These are phyloP conservation scores for Hypseocharis bilobata DNA, from an alignment of 441 rosid genomes.

Conservation along the genomic window DNA sequence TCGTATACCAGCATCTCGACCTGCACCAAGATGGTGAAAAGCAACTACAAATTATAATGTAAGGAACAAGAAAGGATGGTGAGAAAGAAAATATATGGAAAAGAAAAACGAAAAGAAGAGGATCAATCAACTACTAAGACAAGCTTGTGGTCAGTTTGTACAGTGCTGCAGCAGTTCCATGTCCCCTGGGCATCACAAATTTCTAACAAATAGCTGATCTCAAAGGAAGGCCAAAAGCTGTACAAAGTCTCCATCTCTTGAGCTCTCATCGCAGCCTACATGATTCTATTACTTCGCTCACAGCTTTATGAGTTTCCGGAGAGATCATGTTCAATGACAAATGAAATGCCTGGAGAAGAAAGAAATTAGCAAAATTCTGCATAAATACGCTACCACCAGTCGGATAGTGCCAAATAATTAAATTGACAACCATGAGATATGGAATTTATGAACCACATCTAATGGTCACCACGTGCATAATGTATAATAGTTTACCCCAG, in stretches of 20 bases:
- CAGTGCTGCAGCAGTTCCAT: slow-evolving; percentile 20
- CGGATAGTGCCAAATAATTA: neutral
- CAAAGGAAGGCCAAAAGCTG: slow-evolving; percentile 31
- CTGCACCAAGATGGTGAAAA: slow-evolving; percentile 10
- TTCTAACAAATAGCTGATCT: slow-evolving; percentile 27
- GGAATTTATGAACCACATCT: too few relatives aligned
- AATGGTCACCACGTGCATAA: neutral
- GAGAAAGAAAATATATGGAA: neutral
- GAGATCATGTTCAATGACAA: slow-evolving; percentile 81
- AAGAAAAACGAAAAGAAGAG: neutral
- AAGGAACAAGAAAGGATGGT: slow-evolving; percentile 2
- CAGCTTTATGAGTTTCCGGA: slow-evolving; percentile 82
- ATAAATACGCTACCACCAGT: neutral
- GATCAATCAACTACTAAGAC: slow-evolving; percentile 19
- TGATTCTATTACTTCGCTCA: slow-evolving; percentile 83
- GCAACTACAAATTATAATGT: slow-evolving; percentile 23
- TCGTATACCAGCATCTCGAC: slow-evolving; percentile 23
- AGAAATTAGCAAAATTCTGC: neutral
- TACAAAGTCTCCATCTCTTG: slow-evolving; percentile 38
- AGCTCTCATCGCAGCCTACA: slow-evolving; percentile 56
- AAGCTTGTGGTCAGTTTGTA: slow-evolving; percentile 18
- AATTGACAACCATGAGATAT: too few relatives aligned
- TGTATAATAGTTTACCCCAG: neutral
- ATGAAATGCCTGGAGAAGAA: slow-evolving; percentile 63
- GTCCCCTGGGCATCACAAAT: slow-evolving; percentile 15